Percentiles rank a stretch among this genome's conserved stretches.
phyloP scores from a whole-genome alignment of 768 basidiomycete genomes.

The Candolleomyces aberdarensis region DNA sequence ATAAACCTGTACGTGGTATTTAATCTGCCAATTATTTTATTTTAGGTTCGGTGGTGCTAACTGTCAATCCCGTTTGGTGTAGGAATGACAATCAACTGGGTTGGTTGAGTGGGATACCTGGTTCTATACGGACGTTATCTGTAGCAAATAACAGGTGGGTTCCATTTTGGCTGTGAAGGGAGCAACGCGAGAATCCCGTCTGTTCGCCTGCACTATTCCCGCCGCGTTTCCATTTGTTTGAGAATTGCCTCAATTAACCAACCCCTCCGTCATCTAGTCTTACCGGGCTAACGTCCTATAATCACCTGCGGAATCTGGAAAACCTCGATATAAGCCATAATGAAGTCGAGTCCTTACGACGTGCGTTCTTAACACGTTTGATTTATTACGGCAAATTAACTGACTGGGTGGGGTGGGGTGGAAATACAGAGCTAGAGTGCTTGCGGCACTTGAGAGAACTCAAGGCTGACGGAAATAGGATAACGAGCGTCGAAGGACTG shows the following conservation, averaged over 20 bases:
- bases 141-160: constrained; percentile 72
- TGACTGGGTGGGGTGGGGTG: constrained; percentile 14
- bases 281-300: constrained; percentile 83
- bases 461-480: constrained; percentile 83
- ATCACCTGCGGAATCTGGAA: constrained; percentile 83
- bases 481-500: constrained; percentile 71
- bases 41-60: constrained; percentile 5
- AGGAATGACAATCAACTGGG: constrained; percentile 73
- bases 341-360: constrained; percentile 80
- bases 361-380: constrained; percentile 46
- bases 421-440: constrained; percentile 68
- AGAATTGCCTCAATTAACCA: not conserved
- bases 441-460: constrained; percentile 86
- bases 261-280: constrained; percentile 45
- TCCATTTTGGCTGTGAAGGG: constrained; percentile 8
- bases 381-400: constrained; percentile 7
- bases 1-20: constrained; percentile 65
- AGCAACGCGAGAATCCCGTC: not conserved
- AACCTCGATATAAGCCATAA: constrained; percentile 90
- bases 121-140: constrained; percentile 70
- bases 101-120: constrained; percentile 79
- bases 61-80: constrained; percentile 9
- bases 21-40: constrained; percentile 1
- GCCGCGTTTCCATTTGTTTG: constrained; percentile 7
- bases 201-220: not conserved